Percentiles rank a stretch among this genome's conserved stretches.
Evolutionary conservation across 371 early-diverging fungal genomes (phyloP).

Genomic region (Nosema granulosis): DNA sequence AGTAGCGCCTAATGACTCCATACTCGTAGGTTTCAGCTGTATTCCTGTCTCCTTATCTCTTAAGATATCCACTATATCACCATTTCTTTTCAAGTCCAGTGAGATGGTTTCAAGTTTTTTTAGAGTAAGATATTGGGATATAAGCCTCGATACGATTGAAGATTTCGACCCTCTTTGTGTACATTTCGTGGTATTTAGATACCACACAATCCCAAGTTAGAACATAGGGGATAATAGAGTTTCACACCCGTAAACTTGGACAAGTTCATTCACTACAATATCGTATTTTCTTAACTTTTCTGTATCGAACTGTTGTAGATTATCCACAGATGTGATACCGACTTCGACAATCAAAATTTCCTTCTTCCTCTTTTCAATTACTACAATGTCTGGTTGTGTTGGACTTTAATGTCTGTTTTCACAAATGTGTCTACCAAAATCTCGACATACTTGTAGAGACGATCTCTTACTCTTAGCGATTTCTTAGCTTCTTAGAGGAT

Average conservation of each 20-base stretch:
- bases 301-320: conserved; percentile 4
- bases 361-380: conserved; percentile 23
- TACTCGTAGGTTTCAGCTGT: background rate
- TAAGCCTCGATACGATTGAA: background rate
- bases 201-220: conserved; percentile 41
- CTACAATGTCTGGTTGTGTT: background rate
- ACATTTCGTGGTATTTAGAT: conserved; percentile 19
- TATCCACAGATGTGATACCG: conserved; percentile 2
- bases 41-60: background rate
- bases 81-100: background rate
- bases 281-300: conserved; percentile 29
- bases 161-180: background rate
- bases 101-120: background rate
- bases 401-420: background rate
- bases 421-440: background rate
- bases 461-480: background rate
- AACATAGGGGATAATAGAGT: conserved; percentile 16
- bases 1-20: background rate
- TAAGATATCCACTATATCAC: background rate
- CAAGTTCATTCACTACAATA: conserved; percentile 13
- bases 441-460: conserved; percentile 1
- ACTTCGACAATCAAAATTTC: conserved; percentile 23
- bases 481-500: background rate
- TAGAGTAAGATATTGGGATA: background rate
- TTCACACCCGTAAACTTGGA: background rate